A percentile compares a stretch with the other conserved stretches of the same genome.
phyloP scores from a whole-genome alignment of 2,329 filamentous ascomycete genomes.

The Apiospora rasikravindrae region DNA sequence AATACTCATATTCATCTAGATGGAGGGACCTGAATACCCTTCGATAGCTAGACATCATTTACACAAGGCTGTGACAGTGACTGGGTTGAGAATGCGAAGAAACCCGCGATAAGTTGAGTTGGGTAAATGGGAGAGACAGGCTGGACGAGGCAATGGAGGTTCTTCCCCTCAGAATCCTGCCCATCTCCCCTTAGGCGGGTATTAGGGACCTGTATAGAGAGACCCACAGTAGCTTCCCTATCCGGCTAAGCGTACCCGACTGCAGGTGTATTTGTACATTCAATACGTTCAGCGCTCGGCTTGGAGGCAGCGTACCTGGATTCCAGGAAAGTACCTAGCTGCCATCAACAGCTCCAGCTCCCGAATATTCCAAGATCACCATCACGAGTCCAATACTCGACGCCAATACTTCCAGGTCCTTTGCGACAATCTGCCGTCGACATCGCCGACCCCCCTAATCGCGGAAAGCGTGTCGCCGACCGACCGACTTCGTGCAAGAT shows the following conservation, averaged over 20 bases:
- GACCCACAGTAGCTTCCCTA: background rate
- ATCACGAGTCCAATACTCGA: background rate
- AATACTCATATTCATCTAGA: background rate
- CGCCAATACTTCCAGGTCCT: background rate
- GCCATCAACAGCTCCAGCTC: constrained; percentile 9
- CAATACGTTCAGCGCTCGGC: background rate
- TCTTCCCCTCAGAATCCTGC: too few species aligned
- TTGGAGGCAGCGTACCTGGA: constrained; percentile 2
- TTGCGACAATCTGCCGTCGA: background rate
- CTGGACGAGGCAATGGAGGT: background rate
- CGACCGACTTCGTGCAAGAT: constrained; percentile 52
- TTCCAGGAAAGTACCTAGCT: background rate
- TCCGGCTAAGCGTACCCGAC: background rate
- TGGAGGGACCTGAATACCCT: background rate
- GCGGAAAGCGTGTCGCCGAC: background rate
- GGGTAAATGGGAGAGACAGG: too few species aligned
- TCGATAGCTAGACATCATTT: background rate
- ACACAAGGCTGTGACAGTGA: background rate
- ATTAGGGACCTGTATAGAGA: background rate
- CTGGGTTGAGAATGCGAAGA: background rate
- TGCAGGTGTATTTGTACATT: background rate
- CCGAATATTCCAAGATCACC: background rate
- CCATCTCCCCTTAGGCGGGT: background rate
- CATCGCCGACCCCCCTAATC: background rate
- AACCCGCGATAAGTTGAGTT: background rate